Evolutionary conservation across 2,329 filamentous ascomycete species (phyloP).

Genomic region (Metarhizium robertsii): DNA sequence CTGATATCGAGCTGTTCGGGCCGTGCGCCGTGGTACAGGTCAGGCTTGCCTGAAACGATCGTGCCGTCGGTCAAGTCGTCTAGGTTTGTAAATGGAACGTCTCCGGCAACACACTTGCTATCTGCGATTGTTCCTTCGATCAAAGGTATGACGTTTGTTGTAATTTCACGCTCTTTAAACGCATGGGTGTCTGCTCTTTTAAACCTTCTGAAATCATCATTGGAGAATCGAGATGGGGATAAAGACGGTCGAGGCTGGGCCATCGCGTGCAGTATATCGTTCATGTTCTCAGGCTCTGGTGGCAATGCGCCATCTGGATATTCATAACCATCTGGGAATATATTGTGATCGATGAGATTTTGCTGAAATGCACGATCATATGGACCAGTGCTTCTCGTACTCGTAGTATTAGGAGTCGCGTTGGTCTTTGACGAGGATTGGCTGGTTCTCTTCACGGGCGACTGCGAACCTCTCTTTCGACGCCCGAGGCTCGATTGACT

Average conservation of each 20-base stretch:
- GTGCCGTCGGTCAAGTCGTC: constrained; percentile 25
- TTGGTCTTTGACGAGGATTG: constrained; percentile 11
- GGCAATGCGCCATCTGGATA: constrained; percentile 8
- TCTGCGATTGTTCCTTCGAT: constrained; percentile 17
- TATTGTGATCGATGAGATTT: constrained; percentile 11
- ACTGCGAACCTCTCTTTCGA: not conserved
- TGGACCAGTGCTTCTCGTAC: constrained; percentile 9
- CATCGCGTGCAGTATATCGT: constrained; percentile 10
- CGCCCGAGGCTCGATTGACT: not conserved
- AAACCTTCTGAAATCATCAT: constrained; percentile 15
- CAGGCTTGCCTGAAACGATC: constrained; percentile 20
- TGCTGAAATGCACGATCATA: constrained; percentile 13
- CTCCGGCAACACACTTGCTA: constrained; percentile 14
- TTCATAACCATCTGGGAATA: constrained; percentile 10
- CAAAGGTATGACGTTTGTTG: constrained; percentile 20
- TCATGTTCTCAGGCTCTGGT: constrained; percentile 11
- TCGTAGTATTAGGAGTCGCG: constrained; percentile 5
- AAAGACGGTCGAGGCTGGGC: constrained; percentile 18
- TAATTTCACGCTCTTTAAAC: constrained; percentile 25
- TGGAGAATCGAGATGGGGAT: constrained; percentile 23
- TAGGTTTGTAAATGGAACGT: constrained; percentile 25
- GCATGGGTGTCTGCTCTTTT: constrained; percentile 16
- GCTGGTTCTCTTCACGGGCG: not conserved
- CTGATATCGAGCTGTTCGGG: constrained; percentile 17
- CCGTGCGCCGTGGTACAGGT: constrained; percentile 23